Conservation (phyloP, 345 rosid species). For the Anastatica hierochuntica region DNA sequence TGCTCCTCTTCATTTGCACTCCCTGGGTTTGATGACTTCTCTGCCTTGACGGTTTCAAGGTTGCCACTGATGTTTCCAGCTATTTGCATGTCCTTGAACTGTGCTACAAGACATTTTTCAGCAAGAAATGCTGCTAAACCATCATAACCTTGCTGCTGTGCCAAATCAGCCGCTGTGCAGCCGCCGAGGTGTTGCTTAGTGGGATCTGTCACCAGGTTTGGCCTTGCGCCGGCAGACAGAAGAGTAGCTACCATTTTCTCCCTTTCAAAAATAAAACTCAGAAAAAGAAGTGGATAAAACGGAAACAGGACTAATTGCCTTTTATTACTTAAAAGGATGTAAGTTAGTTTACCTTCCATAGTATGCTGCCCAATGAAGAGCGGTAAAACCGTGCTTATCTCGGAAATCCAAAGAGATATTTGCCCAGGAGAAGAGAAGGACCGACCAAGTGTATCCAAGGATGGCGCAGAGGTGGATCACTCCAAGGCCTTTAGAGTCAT, state of each 20-base stretch:
- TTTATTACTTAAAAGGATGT: not conserved
- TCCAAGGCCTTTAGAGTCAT: conserved; percentile 72
- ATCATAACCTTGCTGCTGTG: conserved; percentile 57
- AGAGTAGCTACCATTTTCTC: conserved; percentile 88
- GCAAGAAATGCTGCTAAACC: conserved; percentile 89
- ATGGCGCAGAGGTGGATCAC: conserved; percentile 85
- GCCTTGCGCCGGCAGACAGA: conserved; percentile 82
- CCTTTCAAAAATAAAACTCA: conserved; percentile 33
- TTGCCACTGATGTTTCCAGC: conserved; percentile 81
- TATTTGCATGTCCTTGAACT: conserved; percentile 65
- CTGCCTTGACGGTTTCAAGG: conserved; percentile 38
- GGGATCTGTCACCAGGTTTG: conserved; percentile 84
- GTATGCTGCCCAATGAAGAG: conserved; percentile 98
- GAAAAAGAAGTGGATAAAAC: not conserved
- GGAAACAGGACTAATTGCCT: not conserved
- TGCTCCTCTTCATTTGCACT: conserved; percentile 52
- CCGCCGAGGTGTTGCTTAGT: conserved; percentile 60
- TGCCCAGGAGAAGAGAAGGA: conserved; percentile 59
- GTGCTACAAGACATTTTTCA: conserved; percentile 73
- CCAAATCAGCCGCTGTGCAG: conserved; percentile 79
- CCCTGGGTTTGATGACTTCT: conserved; percentile 25
- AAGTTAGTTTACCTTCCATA: conserved; percentile 49
- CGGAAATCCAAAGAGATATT: conserved; percentile 72
- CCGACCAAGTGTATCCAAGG: conserved; percentile 86
- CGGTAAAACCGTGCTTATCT: conserved; percentile 94